These are phyloP conservation scores for Quercus robur DNA, from an alignment of 306 rosid genomes.

Conservation along the genomic window DNA sequence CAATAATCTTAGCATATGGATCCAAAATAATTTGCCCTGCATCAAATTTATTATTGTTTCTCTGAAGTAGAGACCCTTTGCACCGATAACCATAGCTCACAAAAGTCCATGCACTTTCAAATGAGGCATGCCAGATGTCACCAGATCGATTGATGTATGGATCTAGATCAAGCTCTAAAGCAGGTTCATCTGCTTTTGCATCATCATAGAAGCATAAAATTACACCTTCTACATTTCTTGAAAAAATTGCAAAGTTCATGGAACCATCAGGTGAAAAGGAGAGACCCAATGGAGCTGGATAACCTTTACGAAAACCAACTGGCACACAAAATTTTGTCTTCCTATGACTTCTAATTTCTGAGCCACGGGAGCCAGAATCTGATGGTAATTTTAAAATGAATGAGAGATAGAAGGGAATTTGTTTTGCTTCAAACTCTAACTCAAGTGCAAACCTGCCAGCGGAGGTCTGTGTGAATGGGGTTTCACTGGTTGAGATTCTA, in stretches of 20 bases:
- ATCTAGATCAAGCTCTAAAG: conserved; percentile 88
- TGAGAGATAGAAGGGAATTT: conserved; percentile 71
- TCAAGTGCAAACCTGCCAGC: conserved; percentile 40
- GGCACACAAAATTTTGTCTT: conserved; percentile 74
- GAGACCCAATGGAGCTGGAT: conserved; percentile 68
- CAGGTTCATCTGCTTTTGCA: conserved; percentile 49
- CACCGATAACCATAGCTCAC: conserved; percentile 75
- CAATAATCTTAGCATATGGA: conserved; percentile 76
- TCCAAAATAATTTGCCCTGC: conserved; percentile 50
- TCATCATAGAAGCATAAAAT: conserved; percentile 76
- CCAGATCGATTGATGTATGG: conserved; percentile 82
- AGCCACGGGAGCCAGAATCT: conserved; percentile 28
- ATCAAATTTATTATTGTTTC: conserved; percentile 17
- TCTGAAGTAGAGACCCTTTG: conserved; percentile 32
- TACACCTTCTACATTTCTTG: conserved; percentile 66
- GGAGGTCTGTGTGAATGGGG: conserved; percentile 34
- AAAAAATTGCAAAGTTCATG: conserved; percentile 67
- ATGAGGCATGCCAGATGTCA: conserved; percentile 79
- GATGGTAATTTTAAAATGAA: conserved; percentile 45
- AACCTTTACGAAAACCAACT: conserved; percentile 63
- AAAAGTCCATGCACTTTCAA: conserved; percentile 48
- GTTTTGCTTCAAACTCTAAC: conserved; percentile 62
- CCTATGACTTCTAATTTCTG: conserved; percentile 65
- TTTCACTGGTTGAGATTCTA: conserved; percentile 26
- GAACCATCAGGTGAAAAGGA: conserved; percentile 59